Base-by-base conservation (phyloP, 345 rosid genomes). In the Rubroshorea leprosula region DNA sequence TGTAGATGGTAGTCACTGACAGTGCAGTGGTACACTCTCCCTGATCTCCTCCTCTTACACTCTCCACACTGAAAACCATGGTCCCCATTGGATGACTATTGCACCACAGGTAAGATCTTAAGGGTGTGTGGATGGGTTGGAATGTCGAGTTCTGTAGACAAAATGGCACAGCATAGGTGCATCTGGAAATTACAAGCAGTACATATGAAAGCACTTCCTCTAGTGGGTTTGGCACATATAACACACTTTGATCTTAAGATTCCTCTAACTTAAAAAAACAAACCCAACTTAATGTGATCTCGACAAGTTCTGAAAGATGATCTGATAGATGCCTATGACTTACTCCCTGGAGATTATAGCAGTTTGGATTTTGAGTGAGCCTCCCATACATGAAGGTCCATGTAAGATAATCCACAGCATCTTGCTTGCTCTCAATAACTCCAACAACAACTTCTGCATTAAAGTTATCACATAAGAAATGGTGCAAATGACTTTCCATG, bases 371-470 rank as follows among this genome's bases (percentile, higher is more conserved):
- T 69, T 85, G 89, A 11, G 93, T 74, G 61, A 89, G 81, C 80
- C 98, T 78, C 81, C 97, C 76, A 61, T 86, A 85, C 91, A 80
- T 84, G 78, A 89, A 89, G 15, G 98, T 86, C 98, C 98, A 89
- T 10, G 97, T 89, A 21, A 92, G 87, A 69, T 83, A 84, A 70
- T 89, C 97, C 27, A 93, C 99, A 17, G 94, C 97, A 76, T 89
- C 97, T 73, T 89, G 99, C 80, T 83, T 87, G 82, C 80, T 93
- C 74, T 87, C 89, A 57, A 85, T 73, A 57, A 82, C 85, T 51
- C 75, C 81, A 21, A 89, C 84, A 74, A 87, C 99, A 55, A 89
- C 63, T 68, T 93, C 96, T 23, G 97, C 90, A 65, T 89, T 89
- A 22, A 89, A 83, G 76, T 93, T 89, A 55, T 93, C 91, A 19